These are phyloP conservation scores for Singerocomus inundabilis DNA, from an alignment of 1,284 basidiomycete species.

Conservation along the genomic window DNA sequence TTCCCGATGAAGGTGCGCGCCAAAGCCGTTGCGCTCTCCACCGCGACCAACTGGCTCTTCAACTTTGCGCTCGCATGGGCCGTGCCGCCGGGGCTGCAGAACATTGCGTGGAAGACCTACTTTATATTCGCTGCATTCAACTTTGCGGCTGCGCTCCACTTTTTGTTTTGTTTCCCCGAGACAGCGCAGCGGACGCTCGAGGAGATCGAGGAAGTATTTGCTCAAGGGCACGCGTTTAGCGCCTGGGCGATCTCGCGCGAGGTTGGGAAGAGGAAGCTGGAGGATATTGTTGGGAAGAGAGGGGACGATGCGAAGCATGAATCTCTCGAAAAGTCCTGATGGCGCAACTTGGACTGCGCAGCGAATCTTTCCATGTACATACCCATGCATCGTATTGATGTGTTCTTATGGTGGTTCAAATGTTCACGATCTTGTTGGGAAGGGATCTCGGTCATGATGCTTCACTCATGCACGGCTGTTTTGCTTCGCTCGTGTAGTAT, in stretches of 20 bases:
- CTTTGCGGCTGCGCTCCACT: slow-evolving; percentile 65
- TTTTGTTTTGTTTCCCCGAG: slow-evolving; percentile 75
- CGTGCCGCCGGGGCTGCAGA: slow-evolving; percentile 53
- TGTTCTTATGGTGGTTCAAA: not conserved
- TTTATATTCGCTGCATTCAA: slow-evolving; percentile 80
- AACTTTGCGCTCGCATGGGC: slow-evolving; percentile 72
- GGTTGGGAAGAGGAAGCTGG: slow-evolving; percentile 61
- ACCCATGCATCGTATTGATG: not conserved
- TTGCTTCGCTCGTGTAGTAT: too few species aligned
- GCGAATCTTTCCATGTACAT: too few species aligned
- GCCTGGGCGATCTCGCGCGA: slow-evolving; percentile 66
- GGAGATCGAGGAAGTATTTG: slow-evolving; percentile 75
- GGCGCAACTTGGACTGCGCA: too few species aligned
- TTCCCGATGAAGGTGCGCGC: slow-evolving; percentile 71
- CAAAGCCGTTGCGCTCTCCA: slow-evolving; percentile 67
- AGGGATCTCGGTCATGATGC: too few species aligned
- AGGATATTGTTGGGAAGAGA: slow-evolving; percentile 38
- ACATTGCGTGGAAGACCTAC: slow-evolving; percentile 61
- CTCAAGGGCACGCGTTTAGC: slow-evolving; percentile 63
- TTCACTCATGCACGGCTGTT: too few species aligned
- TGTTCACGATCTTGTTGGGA: too few species aligned
- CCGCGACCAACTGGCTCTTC: slow-evolving; percentile 69
- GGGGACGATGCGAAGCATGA: slow-evolving; percentile 8
- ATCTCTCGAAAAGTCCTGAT: slow-evolving; percentile 14
- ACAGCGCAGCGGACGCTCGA: slow-evolving; percentile 71